These are phyloP conservation scores for Debaryomyces tyrocola DNA, from an alignment of 805 yeast genomes.

Conservation along the genomic window DNA sequence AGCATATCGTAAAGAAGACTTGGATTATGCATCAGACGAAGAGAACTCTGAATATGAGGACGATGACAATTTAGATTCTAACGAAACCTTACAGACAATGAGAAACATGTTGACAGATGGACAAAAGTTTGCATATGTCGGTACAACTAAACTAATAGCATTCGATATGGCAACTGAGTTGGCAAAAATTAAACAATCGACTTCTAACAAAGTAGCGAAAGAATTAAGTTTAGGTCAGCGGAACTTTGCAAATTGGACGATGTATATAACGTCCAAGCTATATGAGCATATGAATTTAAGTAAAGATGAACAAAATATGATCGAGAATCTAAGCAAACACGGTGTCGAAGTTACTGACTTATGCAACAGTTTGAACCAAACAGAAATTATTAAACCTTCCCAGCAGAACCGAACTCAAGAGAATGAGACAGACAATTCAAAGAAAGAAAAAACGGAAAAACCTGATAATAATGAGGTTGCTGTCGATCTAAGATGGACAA, in stretches of 20 bases:
- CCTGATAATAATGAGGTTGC: conserved; percentile 11
- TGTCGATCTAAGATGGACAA: conserved; percentile 85
- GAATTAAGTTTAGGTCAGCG: conserved; percentile 68
- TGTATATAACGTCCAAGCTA: conserved; percentile 64
- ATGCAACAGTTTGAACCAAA: conserved; percentile 52
- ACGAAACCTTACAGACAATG: conserved; percentile 75
- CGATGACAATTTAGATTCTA: conserved; percentile 48
- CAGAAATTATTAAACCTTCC: not conserved
- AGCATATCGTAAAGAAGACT: conserved; percentile 20
- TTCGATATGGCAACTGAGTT: conserved; percentile 82
- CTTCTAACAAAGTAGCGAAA: conserved; percentile 55
- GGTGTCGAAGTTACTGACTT: conserved; percentile 78
- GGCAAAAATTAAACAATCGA: conserved; percentile 54
- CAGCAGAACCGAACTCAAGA: not conserved
- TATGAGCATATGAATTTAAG: conserved; percentile 79
- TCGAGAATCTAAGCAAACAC: conserved; percentile 80
- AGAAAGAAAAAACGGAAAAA: conserved; percentile 4
- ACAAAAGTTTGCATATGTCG: conserved; percentile 90
- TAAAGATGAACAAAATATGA: conserved; percentile 81
- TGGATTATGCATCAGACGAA: conserved; percentile 18
- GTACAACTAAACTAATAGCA: conserved; percentile 71
- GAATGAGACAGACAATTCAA: conserved; percentile 1
- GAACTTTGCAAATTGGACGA: conserved; percentile 82
- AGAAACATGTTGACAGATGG: conserved; percentile 76
- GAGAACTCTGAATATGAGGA: conserved; percentile 30